Evolutionary conservation across 257 asterid species (phyloP), one percentile per base, ranked within the genome.

Genomic region (Knoxia roxburghii): DNA sequence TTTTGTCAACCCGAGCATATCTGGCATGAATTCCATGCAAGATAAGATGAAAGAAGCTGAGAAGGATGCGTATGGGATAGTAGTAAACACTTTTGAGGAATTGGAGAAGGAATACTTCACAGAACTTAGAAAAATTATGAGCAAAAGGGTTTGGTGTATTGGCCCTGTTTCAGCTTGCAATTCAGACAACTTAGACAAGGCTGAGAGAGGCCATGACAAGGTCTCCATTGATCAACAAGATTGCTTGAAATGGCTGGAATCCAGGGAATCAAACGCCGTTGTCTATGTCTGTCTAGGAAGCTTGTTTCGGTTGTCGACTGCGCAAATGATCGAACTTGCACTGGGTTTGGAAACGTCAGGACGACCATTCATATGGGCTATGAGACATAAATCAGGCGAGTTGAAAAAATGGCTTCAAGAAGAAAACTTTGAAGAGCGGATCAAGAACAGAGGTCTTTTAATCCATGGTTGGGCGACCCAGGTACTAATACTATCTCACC

Each of bases 221-320:
- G 41, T 15, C n/a, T 56, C 62, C 29, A 27, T 56, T 17, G 62
- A 56, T 56, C 62, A 56, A 20, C 64, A 59, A 15, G 46, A 59
- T 21, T 59, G 64, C 29, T 59, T 59, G 23, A 18, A 20, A 32
- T 59, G 45, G 64, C 64, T 59, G 8, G 46, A 33, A 33, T 59
- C 27, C 27, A 7, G 46, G 40, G 77, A 70, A n/a, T 26, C 72
- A 29, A 15, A 35, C 41, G 82, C 87, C 0, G 84, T 77, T 4
- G 54, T 86, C 41, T 86, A 74, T 15, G 82, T 75, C 0, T 86
- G 89, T 37, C 78, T 82, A 1, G 93, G 93, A 10, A 86, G 87
- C 69, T 61, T 81, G 14, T 62, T 81, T 13, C 80, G 81, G 0
- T 64, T 78, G 23, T 32, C 84, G 0, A 59, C 77, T 0, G 51